Evolutionary conservation across 352 stramenopile genomes (phyloP).

Genomic region (Pythium brachiatum): DNA sequence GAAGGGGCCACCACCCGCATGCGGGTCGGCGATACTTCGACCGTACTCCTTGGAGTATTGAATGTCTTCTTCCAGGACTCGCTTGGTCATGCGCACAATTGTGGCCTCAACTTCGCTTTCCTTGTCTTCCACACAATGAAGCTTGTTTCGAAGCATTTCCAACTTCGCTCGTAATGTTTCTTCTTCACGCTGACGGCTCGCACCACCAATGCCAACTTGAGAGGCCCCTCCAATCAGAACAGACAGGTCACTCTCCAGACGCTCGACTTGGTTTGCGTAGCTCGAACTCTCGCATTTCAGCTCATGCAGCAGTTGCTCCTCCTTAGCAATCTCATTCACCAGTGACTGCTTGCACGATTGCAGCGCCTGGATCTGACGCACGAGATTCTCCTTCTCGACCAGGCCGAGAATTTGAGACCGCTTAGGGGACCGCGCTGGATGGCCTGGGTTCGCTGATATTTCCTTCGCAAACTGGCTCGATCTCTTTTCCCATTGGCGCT

Average conservation of each 20-base stretch:
- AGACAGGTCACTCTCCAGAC: slow-evolving; percentile 31
- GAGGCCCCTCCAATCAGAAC: slow-evolving; percentile 3
- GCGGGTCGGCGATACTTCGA: slow-evolving; percentile 17
- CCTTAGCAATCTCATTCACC: slow-evolving; percentile 53
- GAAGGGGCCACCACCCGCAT: slow-evolving; percentile 26
- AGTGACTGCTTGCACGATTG: slow-evolving; percentile 70
- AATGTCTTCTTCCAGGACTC: slow-evolving; percentile 51
- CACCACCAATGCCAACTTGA: background rate
- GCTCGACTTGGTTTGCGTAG: slow-evolving; percentile 55
- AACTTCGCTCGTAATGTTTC: slow-evolving; percentile 43
- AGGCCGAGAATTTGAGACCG: slow-evolving; percentile 27
- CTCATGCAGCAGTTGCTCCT: slow-evolving; percentile 59
- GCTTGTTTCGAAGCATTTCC: slow-evolving; percentile 58
- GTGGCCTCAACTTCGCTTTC: slow-evolving; percentile 69
- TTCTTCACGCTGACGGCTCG: slow-evolving; percentile 36
- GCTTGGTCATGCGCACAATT: slow-evolving; percentile 73
- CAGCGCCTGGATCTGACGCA: slow-evolving; percentile 52
- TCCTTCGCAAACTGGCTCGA: slow-evolving; percentile 2
- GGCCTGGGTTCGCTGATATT: background rate
- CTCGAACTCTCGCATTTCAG: slow-evolving; percentile 46
- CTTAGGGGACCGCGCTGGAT: slow-evolving; percentile 2
- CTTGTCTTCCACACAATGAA: slow-evolving; percentile 59
- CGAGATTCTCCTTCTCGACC: slow-evolving; percentile 42
- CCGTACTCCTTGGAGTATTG: slow-evolving; percentile 23
- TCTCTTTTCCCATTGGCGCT: slow-evolving; percentile 11